Evolutionary conservation across 78 protist species (phyloP), one percentile per base, ranked within the genome.

Genomic region (Planoprotostelium fungivorum): DNA sequence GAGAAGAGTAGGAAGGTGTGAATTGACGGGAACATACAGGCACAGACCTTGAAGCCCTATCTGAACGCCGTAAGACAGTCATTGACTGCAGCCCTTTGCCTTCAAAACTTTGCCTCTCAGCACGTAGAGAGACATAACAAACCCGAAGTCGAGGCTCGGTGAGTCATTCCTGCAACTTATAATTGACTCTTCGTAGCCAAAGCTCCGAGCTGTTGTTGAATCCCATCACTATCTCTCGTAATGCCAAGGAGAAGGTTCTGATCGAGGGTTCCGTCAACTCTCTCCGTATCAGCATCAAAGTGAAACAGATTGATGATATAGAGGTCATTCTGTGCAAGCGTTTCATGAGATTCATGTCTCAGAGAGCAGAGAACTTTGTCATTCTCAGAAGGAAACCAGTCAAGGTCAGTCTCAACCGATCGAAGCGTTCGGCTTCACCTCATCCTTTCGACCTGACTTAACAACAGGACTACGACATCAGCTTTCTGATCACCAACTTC

Each of bases 41-140:
- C 95, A 83, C 63, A 85, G 84, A 91, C 98, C 29, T 95, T 94
- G 83, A 34, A 88, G 37, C 99, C 99, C 38, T 98, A 98, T 90
- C 91, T 96, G 34, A 92, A 95, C 38, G 91, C 96, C 84, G 96
- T 99, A 87, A 90, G 97, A 38, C 1, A 51, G 28, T 95, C 99
- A 5, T 95, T 99, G 86, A 39, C 93, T 36, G 99, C 99, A 0
- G 98, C 99, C 31, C 85, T 99, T 63, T 98, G 99, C 95, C 86
- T 99, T 10, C 83, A 88, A 38, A 98, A 98, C 94, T 98, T 98
- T 88, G 95, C 97, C 1, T 96, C 98, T 0, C 99, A 97, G 88
- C 91, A 96, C 1, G 99, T 99, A 31, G 99, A 99, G 95, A 94
- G 99, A 34, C 99, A 99, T 96, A 99, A 99, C 97, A 97, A 97